Conservation (phyloP, 345 rosid genomes). For the Barbarea vulgaris region DNA sequence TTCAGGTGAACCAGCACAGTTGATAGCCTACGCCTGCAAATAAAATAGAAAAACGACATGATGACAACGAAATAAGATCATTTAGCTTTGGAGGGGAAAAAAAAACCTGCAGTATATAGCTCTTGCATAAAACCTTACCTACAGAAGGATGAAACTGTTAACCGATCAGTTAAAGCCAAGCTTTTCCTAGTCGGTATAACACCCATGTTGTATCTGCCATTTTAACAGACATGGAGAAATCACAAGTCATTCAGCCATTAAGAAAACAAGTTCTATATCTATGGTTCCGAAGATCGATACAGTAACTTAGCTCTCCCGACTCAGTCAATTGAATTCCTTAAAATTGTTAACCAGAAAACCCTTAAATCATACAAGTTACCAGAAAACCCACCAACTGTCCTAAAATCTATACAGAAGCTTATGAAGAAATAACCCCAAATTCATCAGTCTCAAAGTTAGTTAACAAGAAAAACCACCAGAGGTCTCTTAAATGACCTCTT, state of each 20-base stretch:
- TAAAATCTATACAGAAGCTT: neutral
- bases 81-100: neutral
- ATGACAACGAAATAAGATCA: neutral
- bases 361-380: neutral
- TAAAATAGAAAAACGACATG: neutral
- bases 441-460: neutral
- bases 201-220: slow-evolving; percentile 90
- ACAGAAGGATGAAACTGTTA: slow-evolving; percentile 81
- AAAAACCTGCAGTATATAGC: neutral
- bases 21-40: slow-evolving; percentile 76
- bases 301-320: neutral
- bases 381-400: neutral
- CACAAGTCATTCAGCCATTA: neutral
- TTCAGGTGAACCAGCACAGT: slow-evolving; percentile 65
- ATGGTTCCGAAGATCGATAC: neutral
- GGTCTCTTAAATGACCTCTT: neutral
- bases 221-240: slow-evolving; percentile 7
- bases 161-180: slow-evolving; percentile 73
- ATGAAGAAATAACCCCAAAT: neutral
- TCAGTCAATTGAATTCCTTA: too few species aligned
- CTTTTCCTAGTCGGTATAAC: slow-evolving; percentile 86
- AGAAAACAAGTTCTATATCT: neutral
- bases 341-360: neutral
- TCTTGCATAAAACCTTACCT: slow-evolving; percentile 48
- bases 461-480: neutral